These are phyloP conservation scores for Harringtonia lauricola DNA, from an alignment of 2,329 filamentous ascomycete species.

Conservation along the genomic window DNA sequence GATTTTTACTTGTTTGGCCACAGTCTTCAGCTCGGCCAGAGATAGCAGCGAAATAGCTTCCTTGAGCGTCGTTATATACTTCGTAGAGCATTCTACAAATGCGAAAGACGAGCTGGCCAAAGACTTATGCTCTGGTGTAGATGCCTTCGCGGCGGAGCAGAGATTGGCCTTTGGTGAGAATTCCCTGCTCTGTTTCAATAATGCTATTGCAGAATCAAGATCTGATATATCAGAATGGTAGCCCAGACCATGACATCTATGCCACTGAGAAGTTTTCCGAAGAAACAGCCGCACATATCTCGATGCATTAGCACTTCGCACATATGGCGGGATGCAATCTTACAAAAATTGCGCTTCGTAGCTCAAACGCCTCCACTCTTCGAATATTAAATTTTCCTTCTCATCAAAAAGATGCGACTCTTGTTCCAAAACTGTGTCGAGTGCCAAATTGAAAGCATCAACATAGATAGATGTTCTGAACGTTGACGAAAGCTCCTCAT, in stretches of 20 bases:
- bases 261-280: constrained; percentile 85
- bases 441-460: constrained; percentile 87
- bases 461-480: constrained; percentile 84
- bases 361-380: constrained; percentile 57
- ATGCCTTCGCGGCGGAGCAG: not conserved
- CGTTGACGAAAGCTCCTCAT: no score
- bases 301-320: constrained; percentile 4
- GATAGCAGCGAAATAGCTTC: constrained; percentile 72
- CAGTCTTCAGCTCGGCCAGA: constrained; percentile 74
- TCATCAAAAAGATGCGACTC: constrained; percentile 80
- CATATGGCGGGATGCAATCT: constrained; percentile 18
- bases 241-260: constrained; percentile 64
- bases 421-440: constrained; percentile 81
- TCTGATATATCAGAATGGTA: constrained; percentile 80
- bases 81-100: constrained; percentile 71
- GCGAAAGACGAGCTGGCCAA: constrained; percentile 40
- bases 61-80: constrained; percentile 64
- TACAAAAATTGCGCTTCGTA: constrained; percentile 91
- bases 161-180: constrained; percentile 35
- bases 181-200: constrained; percentile 45
- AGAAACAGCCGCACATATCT: constrained; percentile 90
- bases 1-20: constrained; percentile 80
- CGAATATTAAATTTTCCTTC: constrained; percentile 67
- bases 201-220: constrained; percentile 51
- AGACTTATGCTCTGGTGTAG: no score